These are phyloP conservation scores for Bipolaris victoriae DNA, from an alignment of 2,329 filamentous ascomycete species.

Conservation along the genomic window DNA sequence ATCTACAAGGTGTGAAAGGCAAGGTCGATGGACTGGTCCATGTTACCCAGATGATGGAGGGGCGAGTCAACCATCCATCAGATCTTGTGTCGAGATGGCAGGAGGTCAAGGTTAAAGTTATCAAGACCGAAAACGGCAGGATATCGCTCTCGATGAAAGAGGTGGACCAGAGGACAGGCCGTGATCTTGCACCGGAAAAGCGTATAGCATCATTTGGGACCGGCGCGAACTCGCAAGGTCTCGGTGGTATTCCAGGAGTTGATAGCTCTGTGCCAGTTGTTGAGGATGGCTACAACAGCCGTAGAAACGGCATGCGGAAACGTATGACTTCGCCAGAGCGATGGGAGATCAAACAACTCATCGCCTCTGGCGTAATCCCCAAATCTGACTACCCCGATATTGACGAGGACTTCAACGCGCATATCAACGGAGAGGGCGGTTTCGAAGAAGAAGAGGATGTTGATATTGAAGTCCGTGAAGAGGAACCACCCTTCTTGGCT, in stretches of 20 bases:
- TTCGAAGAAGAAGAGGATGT: constrained; percentile 96
- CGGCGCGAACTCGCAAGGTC: constrained; percentile 84
- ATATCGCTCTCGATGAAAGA: constrained; percentile 97
- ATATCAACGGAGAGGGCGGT: constrained; percentile 81
- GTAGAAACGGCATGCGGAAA: constrained; percentile 70
- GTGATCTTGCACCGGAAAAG: constrained; percentile 78
- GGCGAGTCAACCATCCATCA: constrained; percentile 88
- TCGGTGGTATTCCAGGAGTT: constrained; percentile 65
- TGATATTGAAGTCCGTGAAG: constrained; percentile 94
- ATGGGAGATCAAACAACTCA: constrained; percentile 97
- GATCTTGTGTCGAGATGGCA: constrained; percentile 84
- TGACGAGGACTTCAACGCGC: constrained; percentile 90
- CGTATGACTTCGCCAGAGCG: constrained; percentile 94
- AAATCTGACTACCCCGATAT: constrained; percentile 93
- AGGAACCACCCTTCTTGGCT: constrained; percentile 93
- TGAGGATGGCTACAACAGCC: constrained; percentile 61
- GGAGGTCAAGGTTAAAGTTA: constrained; percentile 88
- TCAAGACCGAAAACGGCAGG: constrained; percentile 79
- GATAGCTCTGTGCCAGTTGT: constrained; percentile 66
- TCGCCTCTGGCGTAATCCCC: constrained; percentile 91
- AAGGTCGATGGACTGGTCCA: constrained; percentile 94
- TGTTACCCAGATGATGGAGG: constrained; percentile 84
- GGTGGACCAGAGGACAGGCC: constrained; percentile 86
- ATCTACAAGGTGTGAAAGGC: constrained; percentile 82
- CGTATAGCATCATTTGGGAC: constrained; percentile 69